A percentile compares a stretch with the other conserved stretches of the same genome.
Conservation (phyloP, 345 rosid genomes). For the Linum tenue region DNA sequence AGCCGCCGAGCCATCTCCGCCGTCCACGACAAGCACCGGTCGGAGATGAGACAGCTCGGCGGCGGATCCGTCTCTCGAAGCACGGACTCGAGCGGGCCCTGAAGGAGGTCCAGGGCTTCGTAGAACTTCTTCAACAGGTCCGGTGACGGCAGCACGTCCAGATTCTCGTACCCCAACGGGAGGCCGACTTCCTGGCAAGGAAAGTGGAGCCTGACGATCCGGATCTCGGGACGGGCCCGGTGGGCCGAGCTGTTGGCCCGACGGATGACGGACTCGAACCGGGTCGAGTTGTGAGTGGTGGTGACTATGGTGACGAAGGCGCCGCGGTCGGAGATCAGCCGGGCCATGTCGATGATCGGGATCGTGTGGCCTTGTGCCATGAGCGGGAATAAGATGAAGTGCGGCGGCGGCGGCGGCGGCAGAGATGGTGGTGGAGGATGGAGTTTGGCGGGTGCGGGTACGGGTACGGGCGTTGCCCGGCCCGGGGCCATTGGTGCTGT, state of each 20-base stretch:
- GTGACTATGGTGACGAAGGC: conserved; percentile 49
- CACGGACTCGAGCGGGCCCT: conserved; percentile 44
- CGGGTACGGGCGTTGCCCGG: conserved; percentile 14
- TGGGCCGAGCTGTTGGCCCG: conserved; percentile 30
- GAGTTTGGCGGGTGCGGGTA: conserved; percentile 28
- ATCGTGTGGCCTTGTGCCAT: conserved; percentile 83
- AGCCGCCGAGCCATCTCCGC: conserved; percentile 36
- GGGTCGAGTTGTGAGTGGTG: conserved; percentile 56
- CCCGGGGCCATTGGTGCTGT: neutral
- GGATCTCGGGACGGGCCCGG: conserved; percentile 25
- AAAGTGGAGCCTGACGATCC: conserved; percentile 38
- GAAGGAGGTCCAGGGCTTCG: conserved; percentile 36
- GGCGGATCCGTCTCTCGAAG: conserved; percentile 28
- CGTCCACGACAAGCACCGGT: conserved; percentile 64
- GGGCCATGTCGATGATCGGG: conserved; percentile 66
- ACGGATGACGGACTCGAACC: conserved; percentile 32
- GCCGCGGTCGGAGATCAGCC: conserved; percentile 44
- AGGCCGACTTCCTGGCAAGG: conserved; percentile 57
- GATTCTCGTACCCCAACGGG: conserved; percentile 61
- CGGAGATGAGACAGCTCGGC: conserved; percentile 73
- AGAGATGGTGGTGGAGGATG: conserved; percentile 14
- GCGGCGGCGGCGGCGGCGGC: neutral
- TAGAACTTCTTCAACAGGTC: conserved; percentile 45
- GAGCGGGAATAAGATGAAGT: conserved; percentile 56
- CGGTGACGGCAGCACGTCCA: conserved; percentile 53